Evolutionary conservation across 192 early-diverging fungal genomes (phyloP).

Genomic region (Hyaloraphidium curvatum): DNA sequence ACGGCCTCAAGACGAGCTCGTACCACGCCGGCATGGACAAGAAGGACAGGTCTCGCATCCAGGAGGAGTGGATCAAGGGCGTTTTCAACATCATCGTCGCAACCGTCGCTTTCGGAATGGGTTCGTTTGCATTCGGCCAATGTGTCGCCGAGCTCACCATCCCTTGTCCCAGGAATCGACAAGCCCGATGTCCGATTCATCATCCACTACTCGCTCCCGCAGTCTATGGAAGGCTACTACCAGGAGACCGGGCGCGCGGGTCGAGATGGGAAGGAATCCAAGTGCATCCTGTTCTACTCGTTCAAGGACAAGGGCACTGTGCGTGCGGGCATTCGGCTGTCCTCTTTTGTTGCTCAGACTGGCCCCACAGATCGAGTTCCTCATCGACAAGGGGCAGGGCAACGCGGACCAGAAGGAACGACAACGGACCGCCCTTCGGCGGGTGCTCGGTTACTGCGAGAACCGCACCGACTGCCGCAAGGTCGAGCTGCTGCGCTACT

Average conservation of each 20-base stretch:
- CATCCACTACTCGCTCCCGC: conserved; percentile 75
- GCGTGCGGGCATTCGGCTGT: neutral
- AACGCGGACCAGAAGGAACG: conserved; percentile 60
- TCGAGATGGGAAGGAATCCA: conserved; percentile 65
- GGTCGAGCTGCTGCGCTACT: conserved; percentile 31
- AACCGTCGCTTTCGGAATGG: conserved; percentile 96
- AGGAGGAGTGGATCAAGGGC: conserved; percentile 65
- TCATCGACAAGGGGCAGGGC: conserved; percentile 74
- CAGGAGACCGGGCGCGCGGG: conserved; percentile 94
- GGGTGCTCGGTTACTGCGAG: conserved; percentile 56
- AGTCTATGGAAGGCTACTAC: conserved; percentile 86
- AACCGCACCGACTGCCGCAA: conserved; percentile 63
- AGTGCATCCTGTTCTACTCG: conserved; percentile 69
- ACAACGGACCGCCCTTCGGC: conserved; percentile 25
- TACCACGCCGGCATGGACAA: conserved; percentile 81
- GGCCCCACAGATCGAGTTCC: conserved; percentile 28
- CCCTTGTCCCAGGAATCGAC: conserved; percentile 42
- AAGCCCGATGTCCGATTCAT: conserved; percentile 92
- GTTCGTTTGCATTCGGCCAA: conserved; percentile 13
- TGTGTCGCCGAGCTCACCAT: neutral
- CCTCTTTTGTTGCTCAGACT: conserved; percentile 4
- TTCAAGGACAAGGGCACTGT: conserved; percentile 50
- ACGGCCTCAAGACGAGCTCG: conserved; percentile 38
- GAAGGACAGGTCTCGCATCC: conserved; percentile 51
- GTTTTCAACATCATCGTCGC: conserved; percentile 70